A percentile compares a stretch with the other conserved stretches of the same genome.
phyloP scores from a whole-genome alignment of 164 flowering plant genomes.

The Piper betle region DNA sequence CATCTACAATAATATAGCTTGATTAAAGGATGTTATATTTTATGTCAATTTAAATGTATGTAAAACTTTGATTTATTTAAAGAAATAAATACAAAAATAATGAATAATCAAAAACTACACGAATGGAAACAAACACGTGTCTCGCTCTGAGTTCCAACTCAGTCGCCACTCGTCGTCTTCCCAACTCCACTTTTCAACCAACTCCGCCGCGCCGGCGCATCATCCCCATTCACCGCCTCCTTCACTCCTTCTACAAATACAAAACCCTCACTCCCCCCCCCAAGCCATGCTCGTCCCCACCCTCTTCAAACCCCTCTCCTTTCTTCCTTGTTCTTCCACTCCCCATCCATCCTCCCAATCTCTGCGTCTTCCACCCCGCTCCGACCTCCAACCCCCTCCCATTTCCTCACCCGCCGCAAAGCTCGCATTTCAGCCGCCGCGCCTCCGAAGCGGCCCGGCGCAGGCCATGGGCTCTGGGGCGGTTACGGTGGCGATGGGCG shows the following conservation, averaged over 20 bases:
- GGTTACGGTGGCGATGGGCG: not conserved
- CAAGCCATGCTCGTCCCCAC: not conserved
- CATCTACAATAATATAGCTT: no score
- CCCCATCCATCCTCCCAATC: not conserved
- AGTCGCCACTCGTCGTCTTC: no score
- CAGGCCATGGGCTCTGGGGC: not conserved
- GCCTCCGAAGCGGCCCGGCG: constrained; percentile 6
- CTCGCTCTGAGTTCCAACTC: no score
- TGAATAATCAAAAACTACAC: no score
- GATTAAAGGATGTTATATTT: no score
- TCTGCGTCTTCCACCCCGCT: not conserved
- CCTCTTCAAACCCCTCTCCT: not conserved
- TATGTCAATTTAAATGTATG: no score
- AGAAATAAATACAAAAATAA: no score
- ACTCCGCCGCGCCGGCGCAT: no score
- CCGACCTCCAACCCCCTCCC: not conserved
- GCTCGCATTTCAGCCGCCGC: constrained; percentile 5
- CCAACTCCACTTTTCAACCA: no score
- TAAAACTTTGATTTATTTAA: no score
- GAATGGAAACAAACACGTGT: no score
- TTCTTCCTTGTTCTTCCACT: not conserved
- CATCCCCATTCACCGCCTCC: no score
- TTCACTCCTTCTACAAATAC: not conserved
- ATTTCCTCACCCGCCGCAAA: not conserved
- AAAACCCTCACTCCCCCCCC: not conserved